Evolutionary conservation across 1,284 basidiomycete species (phyloP).

Genomic region (Clitocybe nebularis): DNA sequence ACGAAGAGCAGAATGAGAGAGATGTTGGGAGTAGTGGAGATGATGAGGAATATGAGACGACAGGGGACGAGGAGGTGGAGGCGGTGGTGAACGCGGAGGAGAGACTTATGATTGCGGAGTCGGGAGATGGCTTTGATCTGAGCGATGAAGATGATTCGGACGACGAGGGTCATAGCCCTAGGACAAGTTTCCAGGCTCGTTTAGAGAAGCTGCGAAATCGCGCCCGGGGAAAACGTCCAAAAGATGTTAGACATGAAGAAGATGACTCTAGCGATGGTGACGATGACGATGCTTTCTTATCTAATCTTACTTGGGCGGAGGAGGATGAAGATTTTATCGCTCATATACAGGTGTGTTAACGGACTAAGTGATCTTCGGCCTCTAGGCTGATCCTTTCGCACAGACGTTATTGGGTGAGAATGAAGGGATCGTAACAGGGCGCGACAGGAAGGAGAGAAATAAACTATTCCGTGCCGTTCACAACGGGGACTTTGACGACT

Average conservation of each 20-base stretch:
- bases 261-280: conserved; percentile 29
- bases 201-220: conserved; percentile 40
- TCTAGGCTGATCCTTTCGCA: too few species aligned
- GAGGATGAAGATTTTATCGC: conserved; percentile 62
- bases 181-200: conserved; percentile 49
- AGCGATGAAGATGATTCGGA: conserved; percentile 31
- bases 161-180: conserved; percentile 40
- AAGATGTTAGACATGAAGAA: conserved; percentile 16
- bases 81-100: conserved; percentile 34
- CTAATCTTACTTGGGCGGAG: conserved; percentile 48
- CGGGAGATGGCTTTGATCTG: conserved; percentile 35
- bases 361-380: too few species aligned
- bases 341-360: conserved; percentile 53
- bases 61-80: conserved; percentile 33
- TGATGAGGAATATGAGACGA: conserved; percentile 36
- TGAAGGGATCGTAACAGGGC: conserved; percentile 44
- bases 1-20: conserved; percentile 36
- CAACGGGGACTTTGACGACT: conserved; percentile 52
- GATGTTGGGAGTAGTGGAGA: conserved; percentile 25
- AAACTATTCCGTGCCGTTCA: conserved; percentile 61
- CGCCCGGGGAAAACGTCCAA: conserved; percentile 25
- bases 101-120: conserved; percentile 30
- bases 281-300: conserved; percentile 46
- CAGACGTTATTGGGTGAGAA: conserved; percentile 46
- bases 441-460: conserved; percentile 50